Evolutionary conservation across 306 rosid species (phyloP).

Genomic region (Coriaria nepalensis): DNA sequence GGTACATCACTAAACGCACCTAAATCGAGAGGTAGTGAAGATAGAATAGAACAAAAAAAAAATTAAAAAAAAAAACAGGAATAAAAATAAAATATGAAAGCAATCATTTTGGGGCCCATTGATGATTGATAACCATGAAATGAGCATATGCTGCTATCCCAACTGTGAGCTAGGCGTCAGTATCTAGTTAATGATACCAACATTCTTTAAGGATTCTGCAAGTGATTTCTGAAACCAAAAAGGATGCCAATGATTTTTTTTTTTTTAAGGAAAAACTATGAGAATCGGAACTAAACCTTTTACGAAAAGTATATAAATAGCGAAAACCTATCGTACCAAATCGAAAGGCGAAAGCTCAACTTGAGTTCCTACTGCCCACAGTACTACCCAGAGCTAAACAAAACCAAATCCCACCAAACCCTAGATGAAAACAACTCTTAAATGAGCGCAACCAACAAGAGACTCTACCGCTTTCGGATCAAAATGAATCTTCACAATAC

Average conservation of each 20-base stretch:
- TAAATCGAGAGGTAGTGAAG: too few relatives aligned
- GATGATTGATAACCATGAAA: constrained; percentile 1
- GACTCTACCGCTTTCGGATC: constrained; percentile 33
- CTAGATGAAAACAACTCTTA: not conserved
- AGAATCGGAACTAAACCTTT: constrained; percentile 20
- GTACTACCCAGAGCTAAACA: constrained; percentile 7
- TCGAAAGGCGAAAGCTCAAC: constrained; percentile 7
- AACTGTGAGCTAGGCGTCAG: too few relatives aligned
- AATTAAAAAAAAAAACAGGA: too few relatives aligned
- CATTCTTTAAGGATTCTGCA: constrained; percentile 2
- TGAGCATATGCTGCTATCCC: not conserved
- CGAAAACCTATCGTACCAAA: constrained; percentile 29
- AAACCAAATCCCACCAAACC: constrained; percentile 15
- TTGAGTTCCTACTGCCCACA: constrained; percentile 18
- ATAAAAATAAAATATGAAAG: too few relatives aligned
- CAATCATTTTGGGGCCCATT: too few relatives aligned
- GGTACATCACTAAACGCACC: too few relatives aligned
- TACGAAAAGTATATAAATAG: constrained; percentile 26
- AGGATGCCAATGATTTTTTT: constrained; percentile 1
- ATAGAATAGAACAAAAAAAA: too few relatives aligned
- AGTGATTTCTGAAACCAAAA: constrained; percentile 5
- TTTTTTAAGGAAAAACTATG: not conserved
- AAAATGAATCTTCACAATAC: constrained; percentile 11
- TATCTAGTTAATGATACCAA: constrained; percentile 1
- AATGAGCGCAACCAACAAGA: constrained; percentile 21